A percentile compares a stretch with the other conserved stretches of the same genome.
phyloP scores from a whole-genome alignment of 805 yeast species.

The Wickerhamiella bombiphila region DNA sequence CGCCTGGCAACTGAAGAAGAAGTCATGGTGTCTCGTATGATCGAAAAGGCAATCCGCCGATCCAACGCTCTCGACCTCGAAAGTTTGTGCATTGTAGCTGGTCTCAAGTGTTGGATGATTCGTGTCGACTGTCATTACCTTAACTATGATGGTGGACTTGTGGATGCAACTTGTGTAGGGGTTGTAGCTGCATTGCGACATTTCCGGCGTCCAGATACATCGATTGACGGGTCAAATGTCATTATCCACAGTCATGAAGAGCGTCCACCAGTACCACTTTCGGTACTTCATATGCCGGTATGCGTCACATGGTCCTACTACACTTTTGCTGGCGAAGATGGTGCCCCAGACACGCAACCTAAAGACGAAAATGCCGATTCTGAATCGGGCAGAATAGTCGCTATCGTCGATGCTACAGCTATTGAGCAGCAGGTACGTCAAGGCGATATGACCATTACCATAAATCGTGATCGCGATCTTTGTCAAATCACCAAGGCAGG shows the following conservation, averaged over 20 bases:
- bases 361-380: conserved; percentile 18
- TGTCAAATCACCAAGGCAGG: conserved; percentile 87
- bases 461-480: conserved; percentile 79
- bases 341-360: conserved; percentile 51
- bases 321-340: conserved; percentile 42
- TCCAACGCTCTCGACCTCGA: conserved; percentile 87
- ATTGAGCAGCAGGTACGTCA: conserved; percentile 65
- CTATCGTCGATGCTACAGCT: conserved; percentile 50
- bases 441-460: conserved; percentile 70
- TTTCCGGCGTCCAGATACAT: conserved; percentile 69
- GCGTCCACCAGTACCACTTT: conserved; percentile 73
- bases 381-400: conserved; percentile 3
- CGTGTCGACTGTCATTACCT: conserved; percentile 82
- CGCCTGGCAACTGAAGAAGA: conserved; percentile 67
- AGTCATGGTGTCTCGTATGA: conserved; percentile 57
- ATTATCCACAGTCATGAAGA: conserved; percentile 60
- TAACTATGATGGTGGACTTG: conserved; percentile 83
- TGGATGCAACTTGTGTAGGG: conserved; percentile 82
- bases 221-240: conserved; percentile 35
- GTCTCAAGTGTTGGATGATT: conserved; percentile 79
- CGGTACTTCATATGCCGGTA: conserved; percentile 77
- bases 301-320: conserved; percentile 82
- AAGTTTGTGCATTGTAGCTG: conserved; percentile 78
- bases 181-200: conserved; percentile 78
- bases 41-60: conserved; percentile 84